Conservation (phyloP, 148 eudicot species). For the Mesembryanthemum crystallinum region DNA sequence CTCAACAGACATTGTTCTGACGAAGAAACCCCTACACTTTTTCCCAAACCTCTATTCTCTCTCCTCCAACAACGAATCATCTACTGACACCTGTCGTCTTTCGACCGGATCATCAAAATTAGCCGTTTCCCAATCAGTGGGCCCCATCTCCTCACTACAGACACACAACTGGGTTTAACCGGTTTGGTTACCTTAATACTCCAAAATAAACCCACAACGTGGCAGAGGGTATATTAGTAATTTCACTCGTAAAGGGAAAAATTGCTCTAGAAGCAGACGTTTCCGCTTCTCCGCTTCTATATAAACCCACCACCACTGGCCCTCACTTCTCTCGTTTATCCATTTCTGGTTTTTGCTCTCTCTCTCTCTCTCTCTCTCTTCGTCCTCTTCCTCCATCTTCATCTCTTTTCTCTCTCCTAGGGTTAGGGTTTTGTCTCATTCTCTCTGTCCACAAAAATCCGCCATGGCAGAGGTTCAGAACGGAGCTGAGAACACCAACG, state of each 20-base stretch:
- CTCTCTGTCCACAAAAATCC: background rate
- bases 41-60: background rate
- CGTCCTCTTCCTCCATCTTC: background rate
- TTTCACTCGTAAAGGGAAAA: background rate
- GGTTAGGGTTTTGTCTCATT: constrained; percentile 25
- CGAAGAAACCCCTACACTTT: background rate
- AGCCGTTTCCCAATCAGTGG: constrained; percentile 17
- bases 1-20: background rate
- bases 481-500: constrained; percentile 31
- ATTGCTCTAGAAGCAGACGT: constrained; percentile 23
- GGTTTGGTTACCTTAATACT: background rate
- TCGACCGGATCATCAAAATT: constrained; percentile 9
- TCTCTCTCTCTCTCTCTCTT: background rate
- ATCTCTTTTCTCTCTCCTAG: constrained; percentile 14
- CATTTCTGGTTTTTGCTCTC: constrained; percentile 3
- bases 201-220: too few species aligned
- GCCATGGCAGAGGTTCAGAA: constrained; percentile 54
- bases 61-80: background rate
- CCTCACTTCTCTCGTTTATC: constrained; percentile 8
- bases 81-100: background rate
- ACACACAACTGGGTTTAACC: background rate
- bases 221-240: constrained; percentile 16
- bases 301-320: constrained; percentile 22
- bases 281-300: constrained; percentile 50
- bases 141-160: background rate